Base-by-base conservation (phyloP, 1,284 basidiomycete genomes). In the Pseudozyma pruni region DNA sequence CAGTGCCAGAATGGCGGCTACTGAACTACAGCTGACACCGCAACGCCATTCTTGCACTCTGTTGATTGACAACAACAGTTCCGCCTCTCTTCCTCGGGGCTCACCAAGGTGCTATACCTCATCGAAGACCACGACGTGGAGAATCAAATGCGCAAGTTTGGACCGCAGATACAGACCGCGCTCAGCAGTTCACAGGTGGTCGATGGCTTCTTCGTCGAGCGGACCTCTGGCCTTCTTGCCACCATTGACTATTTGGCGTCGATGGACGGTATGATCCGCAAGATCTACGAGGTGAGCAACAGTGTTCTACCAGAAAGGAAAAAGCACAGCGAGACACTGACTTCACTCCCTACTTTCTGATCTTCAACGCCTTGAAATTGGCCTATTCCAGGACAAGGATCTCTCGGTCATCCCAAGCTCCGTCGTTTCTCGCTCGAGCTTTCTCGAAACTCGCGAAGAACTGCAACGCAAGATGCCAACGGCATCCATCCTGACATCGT, bases 121-220 rank as follows among this genome's bases (percentile, higher is more conserved):
- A 84, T 88, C 44, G 87, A 88, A 72, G 85, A 86, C 52, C 85
- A 83, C 76, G 84, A 86, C 58, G 78, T 81, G 2, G 75, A 83
- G 10, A 71, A 74, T 13, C 67, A 81, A 44, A 73, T 78, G 67
- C 67, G 68, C 42, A 67, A 66, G 29, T 76, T 76, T 43, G 81
- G 78, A 7, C 58, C 74, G 20, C 75, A 75, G 57, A 83, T 84
- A 38, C 79, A 80, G 61, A 84, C 83, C 3, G 79, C 80, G 29
- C 80, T 83, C 42, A 86, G 86, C 14, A 85, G 86, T 60, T 84
- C 86, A 5, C 86, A 87, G 66, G 82, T 87, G 31, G 83, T 86
- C 44, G 86, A 87, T 68, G 84, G 85, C 20, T 88, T 87, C 78
- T 85, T 84, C 62, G 82, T 88, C 10, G 86, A 87, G 60, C 84